Conservation (phyloP, 2,329 filamentous ascomycete genomes). For the Plenodomus lindquistii region DNA sequence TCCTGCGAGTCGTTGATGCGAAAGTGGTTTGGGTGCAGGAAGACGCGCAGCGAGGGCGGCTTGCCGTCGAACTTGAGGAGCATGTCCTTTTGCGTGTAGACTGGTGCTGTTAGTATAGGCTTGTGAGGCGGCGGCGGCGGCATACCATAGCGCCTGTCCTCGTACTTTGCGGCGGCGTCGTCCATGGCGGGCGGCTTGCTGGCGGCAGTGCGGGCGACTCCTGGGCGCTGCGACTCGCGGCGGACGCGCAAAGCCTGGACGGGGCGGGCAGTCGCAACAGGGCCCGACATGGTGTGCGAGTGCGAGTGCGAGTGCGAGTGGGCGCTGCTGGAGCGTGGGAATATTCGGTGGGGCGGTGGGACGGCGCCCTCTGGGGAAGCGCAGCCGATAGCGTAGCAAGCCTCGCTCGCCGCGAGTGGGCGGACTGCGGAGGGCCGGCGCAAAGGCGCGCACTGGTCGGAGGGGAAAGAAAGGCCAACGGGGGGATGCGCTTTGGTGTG, state of each 20-base stretch:
- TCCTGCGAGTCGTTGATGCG: constrained; percentile 85
- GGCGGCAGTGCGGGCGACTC: constrained; percentile 31
- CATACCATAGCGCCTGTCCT: constrained; percentile 39
- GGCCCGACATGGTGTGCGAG: constrained; percentile 39
- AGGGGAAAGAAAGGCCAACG: neutral
- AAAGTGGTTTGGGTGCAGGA: constrained; percentile 84
- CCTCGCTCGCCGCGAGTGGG: neutral
- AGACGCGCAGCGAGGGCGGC: constrained; percentile 81
- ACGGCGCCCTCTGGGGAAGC: constrained; percentile 16
- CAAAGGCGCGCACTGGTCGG: constrained; percentile 12
- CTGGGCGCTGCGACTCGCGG: constrained; percentile 49
- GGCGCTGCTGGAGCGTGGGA: constrained; percentile 10
- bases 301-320: no score
- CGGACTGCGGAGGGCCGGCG: constrained; percentile 15
- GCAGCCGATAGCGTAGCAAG: constrained; percentile 11
- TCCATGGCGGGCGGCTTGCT: constrained; percentile 32
- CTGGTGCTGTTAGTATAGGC: constrained; percentile 48
- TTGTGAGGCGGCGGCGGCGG: constrained; percentile 1
- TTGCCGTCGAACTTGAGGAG: constrained; percentile 75
- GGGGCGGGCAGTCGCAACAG: constrained; percentile 39
- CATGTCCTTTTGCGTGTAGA: constrained; percentile 75
- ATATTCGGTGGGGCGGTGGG: constrained; percentile 19
- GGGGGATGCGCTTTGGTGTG: neutral
- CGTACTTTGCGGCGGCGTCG: constrained; percentile 31
- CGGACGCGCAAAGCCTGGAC: constrained; percentile 49